Conservation (phyloP, 2,329 filamentous ascomycete genomes). For the Talaromyces sp. region DNA sequence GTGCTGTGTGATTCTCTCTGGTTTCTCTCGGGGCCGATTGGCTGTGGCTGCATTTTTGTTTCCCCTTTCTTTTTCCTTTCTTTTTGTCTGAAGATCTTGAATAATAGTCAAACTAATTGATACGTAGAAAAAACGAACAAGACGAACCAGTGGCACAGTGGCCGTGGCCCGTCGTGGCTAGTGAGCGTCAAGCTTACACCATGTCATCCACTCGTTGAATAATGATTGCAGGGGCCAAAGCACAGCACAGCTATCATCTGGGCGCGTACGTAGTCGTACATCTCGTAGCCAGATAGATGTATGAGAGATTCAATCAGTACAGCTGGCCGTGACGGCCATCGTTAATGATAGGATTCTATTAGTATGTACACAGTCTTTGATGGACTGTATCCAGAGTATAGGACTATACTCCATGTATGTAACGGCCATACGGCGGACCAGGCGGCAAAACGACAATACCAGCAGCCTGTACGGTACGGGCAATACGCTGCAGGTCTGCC, state of each 20-base stretch:
- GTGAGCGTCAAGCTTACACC: background rate
- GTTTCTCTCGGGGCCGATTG: background rate
- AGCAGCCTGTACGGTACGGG: conserved; percentile 11
- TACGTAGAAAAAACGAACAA: background rate
- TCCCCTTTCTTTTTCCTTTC: background rate
- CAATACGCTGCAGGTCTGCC: conserved; percentile 26
- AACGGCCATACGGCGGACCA: background rate
- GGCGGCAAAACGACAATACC: conserved; percentile 2
- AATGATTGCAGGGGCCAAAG: background rate
- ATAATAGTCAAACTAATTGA: background rate
- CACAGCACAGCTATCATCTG: background rate
- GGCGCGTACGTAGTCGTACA: no score
- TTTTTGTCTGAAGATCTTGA: background rate
- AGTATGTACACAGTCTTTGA: no score
- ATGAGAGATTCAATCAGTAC: no score
- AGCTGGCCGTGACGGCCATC: no score
- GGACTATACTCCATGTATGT: background rate
- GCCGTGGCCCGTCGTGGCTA: background rate
- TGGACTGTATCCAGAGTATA: no score
- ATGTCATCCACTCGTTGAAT: background rate
- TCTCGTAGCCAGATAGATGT: no score
- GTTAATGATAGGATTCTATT: no score
- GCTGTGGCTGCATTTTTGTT: background rate
- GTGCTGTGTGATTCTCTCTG: no score
- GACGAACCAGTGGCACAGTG: background rate